phyloP scores from a whole-genome alignment of 805 yeast species.

The Saccharomycopsis amapae region DNA sequence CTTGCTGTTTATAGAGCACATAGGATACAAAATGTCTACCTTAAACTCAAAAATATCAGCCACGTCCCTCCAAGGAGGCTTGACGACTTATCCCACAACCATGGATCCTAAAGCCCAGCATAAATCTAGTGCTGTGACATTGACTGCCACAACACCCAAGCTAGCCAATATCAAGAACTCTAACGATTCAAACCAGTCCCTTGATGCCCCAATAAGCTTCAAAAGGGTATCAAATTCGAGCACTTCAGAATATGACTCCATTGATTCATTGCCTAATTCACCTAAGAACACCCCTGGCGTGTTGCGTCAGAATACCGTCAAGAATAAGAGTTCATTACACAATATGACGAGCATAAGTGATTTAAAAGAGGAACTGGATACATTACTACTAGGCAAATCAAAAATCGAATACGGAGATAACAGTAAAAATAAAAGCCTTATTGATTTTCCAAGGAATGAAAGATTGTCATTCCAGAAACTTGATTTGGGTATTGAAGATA shows the following conservation, averaged over 20 bases:
- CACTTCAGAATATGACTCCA: constrained; percentile 23
- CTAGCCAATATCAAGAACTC: constrained; percentile 3
- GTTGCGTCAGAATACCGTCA: constrained; percentile 1
- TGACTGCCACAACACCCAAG: constrained; percentile 16
- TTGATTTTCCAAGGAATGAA: too few species aligned
- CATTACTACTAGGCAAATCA: background rate
- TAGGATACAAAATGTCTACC: background rate
- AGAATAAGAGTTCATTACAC: constrained; percentile 16
- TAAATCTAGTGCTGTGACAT: constrained; percentile 8
- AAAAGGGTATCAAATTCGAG: constrained; percentile 34
- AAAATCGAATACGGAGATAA: too few species aligned
- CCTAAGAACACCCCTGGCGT: constrained; percentile 1
- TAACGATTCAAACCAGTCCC: constrained; percentile 21
- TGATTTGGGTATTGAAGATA: background rate
- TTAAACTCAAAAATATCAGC: constrained; percentile 11
- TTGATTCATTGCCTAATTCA: constrained; percentile 14
- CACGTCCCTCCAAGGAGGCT: background rate
- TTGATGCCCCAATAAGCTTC: constrained; percentile 36
- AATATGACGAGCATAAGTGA: constrained; percentile 21
- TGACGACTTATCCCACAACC: constrained; percentile 3
- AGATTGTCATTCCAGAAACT: too few species aligned
- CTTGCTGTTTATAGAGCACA: background rate
- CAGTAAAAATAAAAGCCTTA: too few species aligned
- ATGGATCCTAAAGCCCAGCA: constrained; percentile 19
- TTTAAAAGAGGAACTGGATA: constrained; percentile 34